Evolutionary conservation across 2,329 filamentous ascomycete genomes (phyloP).

Genomic region (Botryotinia calthae): DNA sequence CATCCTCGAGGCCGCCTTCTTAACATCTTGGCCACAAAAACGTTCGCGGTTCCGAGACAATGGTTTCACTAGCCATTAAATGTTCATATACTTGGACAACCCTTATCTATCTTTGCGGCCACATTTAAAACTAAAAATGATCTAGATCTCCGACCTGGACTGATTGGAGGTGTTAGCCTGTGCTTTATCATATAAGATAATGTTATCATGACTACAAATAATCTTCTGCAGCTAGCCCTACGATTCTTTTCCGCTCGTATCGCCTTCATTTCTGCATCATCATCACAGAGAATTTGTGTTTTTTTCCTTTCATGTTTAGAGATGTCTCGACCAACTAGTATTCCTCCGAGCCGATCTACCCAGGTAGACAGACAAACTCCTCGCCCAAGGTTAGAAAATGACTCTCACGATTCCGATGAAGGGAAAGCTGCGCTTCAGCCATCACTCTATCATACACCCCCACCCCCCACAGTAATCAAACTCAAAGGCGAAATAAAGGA

Average conservation of each 20-base stretch:
- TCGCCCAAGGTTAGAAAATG: background rate
- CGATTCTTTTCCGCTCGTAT: background rate
- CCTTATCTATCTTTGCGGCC: background rate
- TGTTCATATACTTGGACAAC: background rate
- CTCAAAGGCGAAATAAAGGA: background rate
- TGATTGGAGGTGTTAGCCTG: background rate
- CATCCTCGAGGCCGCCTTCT: background rate
- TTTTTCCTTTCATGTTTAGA: background rate
- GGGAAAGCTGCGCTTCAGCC: background rate
- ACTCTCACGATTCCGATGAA: background rate
- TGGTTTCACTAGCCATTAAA: background rate
- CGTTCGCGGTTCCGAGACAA: background rate
- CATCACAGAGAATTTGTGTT: background rate
- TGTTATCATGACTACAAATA: background rate
- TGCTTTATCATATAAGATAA: background rate
- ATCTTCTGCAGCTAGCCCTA: background rate
- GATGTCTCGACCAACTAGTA: background rate
- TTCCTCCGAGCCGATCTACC: background rate
- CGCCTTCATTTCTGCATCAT: background rate
- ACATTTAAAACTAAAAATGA: background rate
- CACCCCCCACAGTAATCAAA: background rate
- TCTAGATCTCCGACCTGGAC: background rate
- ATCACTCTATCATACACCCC: background rate
- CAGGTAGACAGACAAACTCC: background rate
- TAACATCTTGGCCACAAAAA: background rate